Percentiles rank a stretch among this genome's conserved stretches.
These are phyloP conservation scores for Blastomyces percursus DNA, from an alignment of 2,329 filamentous ascomycete species.

Conservation along the genomic window DNA sequence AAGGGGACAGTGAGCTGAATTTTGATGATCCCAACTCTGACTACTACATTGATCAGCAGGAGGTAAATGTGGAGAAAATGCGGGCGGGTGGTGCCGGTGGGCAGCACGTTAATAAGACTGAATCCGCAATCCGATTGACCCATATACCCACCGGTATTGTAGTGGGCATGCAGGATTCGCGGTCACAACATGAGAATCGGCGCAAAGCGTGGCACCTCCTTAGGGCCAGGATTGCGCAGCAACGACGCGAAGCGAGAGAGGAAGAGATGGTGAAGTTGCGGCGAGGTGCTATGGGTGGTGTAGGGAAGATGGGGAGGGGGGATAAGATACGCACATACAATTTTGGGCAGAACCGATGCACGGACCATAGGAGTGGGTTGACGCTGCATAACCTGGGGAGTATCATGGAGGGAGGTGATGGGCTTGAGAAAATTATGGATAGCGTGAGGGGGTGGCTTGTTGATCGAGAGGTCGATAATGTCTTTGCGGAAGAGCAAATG, in stretches of 20 bases:
- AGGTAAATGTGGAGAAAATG: conserved; percentile 83
- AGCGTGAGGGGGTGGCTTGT: conserved; percentile 67
- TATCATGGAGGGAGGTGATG: conserved; percentile 65
- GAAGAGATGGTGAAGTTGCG: conserved; percentile 64
- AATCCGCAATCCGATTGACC: conserved; percentile 86
- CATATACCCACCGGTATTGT: conserved; percentile 78
- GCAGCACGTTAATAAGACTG: conserved; percentile 97
- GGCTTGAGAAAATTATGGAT: conserved; percentile 63
- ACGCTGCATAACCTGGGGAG: conserved; percentile 71
- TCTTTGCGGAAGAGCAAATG: conserved; percentile 55
- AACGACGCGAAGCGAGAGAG: conserved; percentile 69
- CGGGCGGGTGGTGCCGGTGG: conserved; percentile 82
- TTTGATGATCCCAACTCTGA: conserved; percentile 78
- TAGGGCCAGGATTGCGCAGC: conserved; percentile 69
- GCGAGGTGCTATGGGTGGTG: conserved; percentile 64
- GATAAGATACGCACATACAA: conserved; percentile 96
- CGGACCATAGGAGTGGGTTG: conserved; percentile 72
- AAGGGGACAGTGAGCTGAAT: conserved; percentile 45
- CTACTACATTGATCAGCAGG: conserved; percentile 76
- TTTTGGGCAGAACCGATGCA: conserved; percentile 65
- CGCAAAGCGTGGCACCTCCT: conserved; percentile 79
- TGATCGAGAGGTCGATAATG: conserved; percentile 59
- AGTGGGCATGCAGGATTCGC: conserved; percentile 84
- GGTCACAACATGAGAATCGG: conserved; percentile 82
- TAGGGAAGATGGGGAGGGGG: conserved; percentile 70